phyloP scores from a whole-genome alignment of 768 basidiomycete genomes.

The Suillus placidus region DNA sequence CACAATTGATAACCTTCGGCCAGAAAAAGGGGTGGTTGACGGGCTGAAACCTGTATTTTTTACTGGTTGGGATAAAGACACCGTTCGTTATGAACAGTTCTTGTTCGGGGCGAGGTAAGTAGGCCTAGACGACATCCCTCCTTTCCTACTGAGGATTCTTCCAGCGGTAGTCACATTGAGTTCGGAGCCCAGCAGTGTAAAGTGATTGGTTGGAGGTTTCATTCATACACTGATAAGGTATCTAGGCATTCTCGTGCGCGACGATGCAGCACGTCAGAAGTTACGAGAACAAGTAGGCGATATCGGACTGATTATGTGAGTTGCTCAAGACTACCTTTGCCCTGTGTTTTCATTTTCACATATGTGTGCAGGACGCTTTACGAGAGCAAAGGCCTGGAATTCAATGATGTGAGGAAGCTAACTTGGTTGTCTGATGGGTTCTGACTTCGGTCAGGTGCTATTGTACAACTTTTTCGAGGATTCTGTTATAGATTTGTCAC shows the following conservation, averaged over 20 bases:
- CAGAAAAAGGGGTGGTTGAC: constrained; percentile 56
- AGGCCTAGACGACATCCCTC: not conserved
- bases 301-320: constrained; percentile 62
- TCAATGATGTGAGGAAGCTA: constrained; percentile 20
- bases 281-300: constrained; percentile 57
- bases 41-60: constrained; percentile 64
- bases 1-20: constrained; percentile 59
- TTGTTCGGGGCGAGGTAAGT: constrained; percentile 52
- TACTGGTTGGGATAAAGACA: constrained; percentile 46
- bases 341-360: not conserved
- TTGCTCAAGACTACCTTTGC: not conserved
- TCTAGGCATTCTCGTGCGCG: constrained; percentile 70
- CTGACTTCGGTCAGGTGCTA: constrained; percentile 51
- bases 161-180: constrained; percentile 51
- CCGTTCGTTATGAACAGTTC: constrained; percentile 55
- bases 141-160: constrained; percentile 17
- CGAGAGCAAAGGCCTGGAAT: constrained; percentile 35
- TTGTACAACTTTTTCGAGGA: constrained; percentile 77
- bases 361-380: constrained; percentile 31
- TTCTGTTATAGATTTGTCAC: constrained; percentile 49
- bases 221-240: not conserved
- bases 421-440: not conserved
- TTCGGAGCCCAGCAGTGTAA: constrained; percentile 70
- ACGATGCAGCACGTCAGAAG: constrained; percentile 51
- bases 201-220: not conserved